These are phyloP conservation scores for Kwoniella shivajii DNA, from an alignment of 1,284 basidiomycete genomes.

Conservation along the genomic window DNA sequence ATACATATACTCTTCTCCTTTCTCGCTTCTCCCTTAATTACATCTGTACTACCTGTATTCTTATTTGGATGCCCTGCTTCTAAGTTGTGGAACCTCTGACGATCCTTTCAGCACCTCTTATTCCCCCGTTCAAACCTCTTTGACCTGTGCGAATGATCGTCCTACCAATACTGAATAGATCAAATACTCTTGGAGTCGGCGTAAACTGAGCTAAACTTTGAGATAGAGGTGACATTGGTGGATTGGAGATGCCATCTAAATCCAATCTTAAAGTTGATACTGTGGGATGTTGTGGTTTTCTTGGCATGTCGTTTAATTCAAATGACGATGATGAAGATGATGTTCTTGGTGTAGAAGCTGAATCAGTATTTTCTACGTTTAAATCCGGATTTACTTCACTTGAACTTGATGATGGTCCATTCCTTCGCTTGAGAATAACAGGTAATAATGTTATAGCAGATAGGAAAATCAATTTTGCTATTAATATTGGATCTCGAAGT, in stretches of 20 bases:
- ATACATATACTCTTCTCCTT: too few relatives aligned
- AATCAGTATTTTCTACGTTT: not conserved
- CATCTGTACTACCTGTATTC: too few relatives aligned
- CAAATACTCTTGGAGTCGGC: conserved; percentile 46
- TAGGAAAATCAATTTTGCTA: conserved; percentile 53
- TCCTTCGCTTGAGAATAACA: conserved; percentile 50
- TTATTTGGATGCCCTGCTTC: too few relatives aligned
- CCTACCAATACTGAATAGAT: conserved; percentile 47
- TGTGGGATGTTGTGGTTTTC: conserved; percentile 4
- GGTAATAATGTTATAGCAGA: conserved; percentile 52
- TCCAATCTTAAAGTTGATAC: conserved; percentile 11
- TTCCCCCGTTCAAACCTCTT: conserved; percentile 21
- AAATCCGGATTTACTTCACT: not conserved
- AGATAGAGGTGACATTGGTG: conserved; percentile 39
- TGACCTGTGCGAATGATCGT: conserved; percentile 36
- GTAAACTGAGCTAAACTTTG: conserved; percentile 44
- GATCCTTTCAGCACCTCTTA: conserved; percentile 14
- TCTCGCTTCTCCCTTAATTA: too few relatives aligned
- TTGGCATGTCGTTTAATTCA: conserved; percentile 4
- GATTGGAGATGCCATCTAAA: not conserved
- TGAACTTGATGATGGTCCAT: not conserved
- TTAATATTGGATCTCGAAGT: conserved; percentile 53
- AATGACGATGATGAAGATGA: conserved; percentile 9
- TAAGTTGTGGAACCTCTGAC: too few relatives aligned
- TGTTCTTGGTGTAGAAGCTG: not conserved